Evolutionary conservation across 345 rosid genomes (phyloP).

Genomic region (Populus ilicifolia): DNA sequence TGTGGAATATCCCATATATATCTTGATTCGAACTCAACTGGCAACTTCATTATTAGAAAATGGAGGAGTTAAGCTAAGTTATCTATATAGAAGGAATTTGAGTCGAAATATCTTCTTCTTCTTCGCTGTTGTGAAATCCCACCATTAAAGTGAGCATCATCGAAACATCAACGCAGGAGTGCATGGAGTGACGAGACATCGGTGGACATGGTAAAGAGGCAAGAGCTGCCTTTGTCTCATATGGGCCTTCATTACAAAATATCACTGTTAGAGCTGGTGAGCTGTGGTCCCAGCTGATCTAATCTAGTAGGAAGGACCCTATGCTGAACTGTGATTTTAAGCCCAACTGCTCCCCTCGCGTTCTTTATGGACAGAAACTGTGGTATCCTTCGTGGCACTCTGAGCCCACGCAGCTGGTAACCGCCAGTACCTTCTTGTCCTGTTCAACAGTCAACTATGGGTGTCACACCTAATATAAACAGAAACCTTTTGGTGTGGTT

Average conservation of each 20-base stretch:
- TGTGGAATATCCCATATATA: background rate
- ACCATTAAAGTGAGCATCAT: background rate
- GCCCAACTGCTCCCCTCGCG: conserved; percentile 19
- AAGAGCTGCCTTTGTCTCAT: conserved; percentile 19
- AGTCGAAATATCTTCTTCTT: background rate
- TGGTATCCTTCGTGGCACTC: background rate
- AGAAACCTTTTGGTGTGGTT: too few species aligned
- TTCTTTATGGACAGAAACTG: background rate
- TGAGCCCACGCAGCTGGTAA: too few species aligned
- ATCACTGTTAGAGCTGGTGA: conserved; percentile 15
- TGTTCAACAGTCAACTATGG: background rate
- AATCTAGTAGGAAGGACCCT: conserved; percentile 10
- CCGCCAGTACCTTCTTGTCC: background rate
- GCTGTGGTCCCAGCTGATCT: conserved; percentile 9
- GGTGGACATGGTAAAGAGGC: background rate
- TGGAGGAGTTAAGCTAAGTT: background rate
- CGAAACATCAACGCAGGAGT: background rate
- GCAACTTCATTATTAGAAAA: background rate
- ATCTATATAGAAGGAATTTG: background rate
- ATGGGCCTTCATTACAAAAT: conserved; percentile 14
- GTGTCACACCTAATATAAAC: too few species aligned
- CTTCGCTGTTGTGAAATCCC: background rate
- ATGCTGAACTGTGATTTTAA: background rate
- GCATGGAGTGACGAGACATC: background rate
- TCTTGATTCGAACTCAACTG: background rate